Conservation (phyloP, 768 basidiomycete species). For the Agaricus bisporus region DNA sequence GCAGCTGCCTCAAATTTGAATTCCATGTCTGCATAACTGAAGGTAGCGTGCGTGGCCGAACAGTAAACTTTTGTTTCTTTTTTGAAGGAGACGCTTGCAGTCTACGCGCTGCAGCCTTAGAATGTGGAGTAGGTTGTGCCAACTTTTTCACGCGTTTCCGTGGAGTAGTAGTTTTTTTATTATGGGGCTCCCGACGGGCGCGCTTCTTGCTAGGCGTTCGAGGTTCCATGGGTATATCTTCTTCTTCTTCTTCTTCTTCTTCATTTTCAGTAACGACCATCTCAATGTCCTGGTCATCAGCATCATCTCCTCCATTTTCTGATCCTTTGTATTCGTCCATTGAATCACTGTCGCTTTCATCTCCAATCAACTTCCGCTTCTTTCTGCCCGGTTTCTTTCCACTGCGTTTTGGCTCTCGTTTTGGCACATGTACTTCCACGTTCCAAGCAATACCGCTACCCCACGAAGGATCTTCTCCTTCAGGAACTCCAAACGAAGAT, state of each 20-base stretch:
- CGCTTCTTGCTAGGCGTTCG: constrained; percentile 20
- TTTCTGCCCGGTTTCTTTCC: constrained; percentile 9
- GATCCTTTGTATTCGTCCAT: constrained; percentile 17
- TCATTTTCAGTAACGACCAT: constrained; percentile 13
- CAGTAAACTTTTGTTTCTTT: constrained; percentile 19
- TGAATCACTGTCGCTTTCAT: constrained; percentile 22
- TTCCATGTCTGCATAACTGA: constrained; percentile 27
- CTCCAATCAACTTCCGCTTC: constrained; percentile 16
- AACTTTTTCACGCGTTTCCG: constrained; percentile 27
- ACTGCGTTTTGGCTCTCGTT: constrained; percentile 5
- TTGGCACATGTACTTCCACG: constrained; percentile 22
- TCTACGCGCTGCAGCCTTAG: constrained; percentile 57
- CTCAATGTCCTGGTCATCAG: constrained; percentile 24
- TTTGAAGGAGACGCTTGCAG: constrained; percentile 29
- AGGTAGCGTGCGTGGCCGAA: constrained; percentile 18
- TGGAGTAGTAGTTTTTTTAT: constrained; percentile 16
- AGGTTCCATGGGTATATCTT: constrained; percentile 24
- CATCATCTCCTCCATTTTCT: constrained; percentile 15
- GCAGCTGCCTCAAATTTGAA: constrained; percentile 44
- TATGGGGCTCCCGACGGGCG: constrained; percentile 14
- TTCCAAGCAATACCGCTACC: constrained; percentile 43
- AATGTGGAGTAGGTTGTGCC: constrained; percentile 69
- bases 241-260: constrained; percentile 29
- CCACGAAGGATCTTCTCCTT: constrained; percentile 23
- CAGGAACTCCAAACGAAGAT: constrained; percentile 20